Base-by-base conservation (phyloP, 495 filamentous ascomycete species). In the Penicillium goetzii region DNA sequence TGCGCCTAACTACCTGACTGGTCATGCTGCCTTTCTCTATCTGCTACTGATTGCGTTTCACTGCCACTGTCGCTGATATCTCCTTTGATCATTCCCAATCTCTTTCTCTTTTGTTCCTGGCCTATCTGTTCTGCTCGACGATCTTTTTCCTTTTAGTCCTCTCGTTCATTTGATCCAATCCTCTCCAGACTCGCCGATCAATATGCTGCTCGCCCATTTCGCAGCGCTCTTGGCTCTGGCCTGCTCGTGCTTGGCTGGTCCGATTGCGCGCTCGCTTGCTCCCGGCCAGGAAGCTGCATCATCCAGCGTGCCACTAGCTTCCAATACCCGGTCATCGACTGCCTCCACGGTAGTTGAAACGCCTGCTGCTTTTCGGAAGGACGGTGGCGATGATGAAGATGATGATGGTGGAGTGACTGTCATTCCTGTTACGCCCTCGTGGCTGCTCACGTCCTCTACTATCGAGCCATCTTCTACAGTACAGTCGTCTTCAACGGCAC, bases 241-340 rank as follows among this genome's bases (percentile, higher is more conserved):
- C 2, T 65, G 65, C 28, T 52, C 52, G 32, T 76, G 68, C 49
- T 76, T 71, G 72, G 78, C 78, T 62, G 76, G 78, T 60, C 78
- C 75, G 67, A 78, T 80, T 57, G 59, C 67, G 65, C 72, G 60
- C 54, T 60, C 60, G 47, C 61, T 65, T 36, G 50, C 49, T 52
- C 32, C 55, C 1, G 32, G 12, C n/a, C n/a, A 34, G 11, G 54
- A 59, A 15, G 68, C 70, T 36, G 33, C 21, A 28, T 17, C 28
- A 32, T 53, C 30, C 8, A 34, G 12, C 40, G 36, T 47, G 10
- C 4, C 28, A 7, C 40, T 49, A 34, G 28, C 17, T 0, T 14
- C 7, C 1, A 43, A 17, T 26, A 4, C 21, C 5, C 36, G 17
- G 10, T 32, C 25, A 1, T 34, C 55, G 15, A 45, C 36, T 55